Evolutionary conservation across 164 flowering plant genomes (phyloP).

Genomic region (Akebia trifoliata): DNA sequence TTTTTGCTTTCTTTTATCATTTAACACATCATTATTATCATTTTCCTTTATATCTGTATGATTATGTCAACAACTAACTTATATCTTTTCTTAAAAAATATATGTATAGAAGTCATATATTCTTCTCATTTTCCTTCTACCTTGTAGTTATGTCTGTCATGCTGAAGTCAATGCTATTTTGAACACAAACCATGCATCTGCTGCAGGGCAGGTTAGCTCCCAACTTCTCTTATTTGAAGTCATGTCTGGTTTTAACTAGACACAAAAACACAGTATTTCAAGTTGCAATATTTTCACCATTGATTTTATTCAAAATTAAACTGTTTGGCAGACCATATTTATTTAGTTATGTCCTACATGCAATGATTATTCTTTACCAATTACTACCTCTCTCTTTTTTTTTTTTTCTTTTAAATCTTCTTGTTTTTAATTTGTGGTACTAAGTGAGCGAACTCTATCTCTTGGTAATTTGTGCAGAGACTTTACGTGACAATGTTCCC

Average conservation of each 20-base stretch:
- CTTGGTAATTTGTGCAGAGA: conserved; percentile 42
- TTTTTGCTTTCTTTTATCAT: too few relatives aligned
- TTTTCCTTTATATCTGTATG: too few relatives aligned
- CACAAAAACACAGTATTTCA: not conserved
- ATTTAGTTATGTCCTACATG: not conserved
- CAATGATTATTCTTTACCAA: not conserved
- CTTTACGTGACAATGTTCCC: conserved; percentile 98
- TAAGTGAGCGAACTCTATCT: not conserved
- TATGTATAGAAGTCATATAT: not conserved
- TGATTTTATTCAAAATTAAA: not conserved
- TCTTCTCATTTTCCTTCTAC: conserved; percentile 3
- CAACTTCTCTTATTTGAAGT: conserved; percentile 1
- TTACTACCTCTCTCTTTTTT: too few relatives aligned
- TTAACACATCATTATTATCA: too few relatives aligned
- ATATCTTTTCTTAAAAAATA: not conserved
- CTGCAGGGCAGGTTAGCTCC: conserved; percentile 72
- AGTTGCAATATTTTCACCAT: not conserved
- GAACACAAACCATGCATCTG: conserved; percentile 93
- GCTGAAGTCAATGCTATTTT: conserved; percentile 97
- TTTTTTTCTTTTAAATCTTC: too few relatives aligned
- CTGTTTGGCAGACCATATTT: not conserved
- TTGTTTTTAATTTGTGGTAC: not conserved
- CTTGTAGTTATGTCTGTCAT: conserved; percentile 83
- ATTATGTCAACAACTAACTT: too few relatives aligned
- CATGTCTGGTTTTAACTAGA: not conserved